A percentile compares a stretch with the other conserved stretches of the same genome.
These are phyloP conservation scores for Coffea canephora DNA, from an alignment of 257 asterid species.

Conservation along the genomic window DNA sequence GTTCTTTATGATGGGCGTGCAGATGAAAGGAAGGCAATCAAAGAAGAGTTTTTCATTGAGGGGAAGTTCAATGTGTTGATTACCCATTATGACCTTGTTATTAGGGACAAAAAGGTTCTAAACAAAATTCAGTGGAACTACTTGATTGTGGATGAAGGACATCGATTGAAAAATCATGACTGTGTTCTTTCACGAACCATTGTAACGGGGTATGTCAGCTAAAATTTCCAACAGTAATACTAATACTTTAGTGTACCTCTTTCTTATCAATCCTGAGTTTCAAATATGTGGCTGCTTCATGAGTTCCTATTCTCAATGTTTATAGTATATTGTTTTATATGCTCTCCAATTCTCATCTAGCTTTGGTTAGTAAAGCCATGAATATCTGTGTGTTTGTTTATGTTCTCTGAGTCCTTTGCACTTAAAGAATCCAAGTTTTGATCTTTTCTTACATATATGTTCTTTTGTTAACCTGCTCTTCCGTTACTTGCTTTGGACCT, in stretches of 20 bases:
- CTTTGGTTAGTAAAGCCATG: neutral
- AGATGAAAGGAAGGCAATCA: conserved; percentile 92
- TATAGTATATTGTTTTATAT: neutral
- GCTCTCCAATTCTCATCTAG: neutral
- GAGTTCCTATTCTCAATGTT: neutral
- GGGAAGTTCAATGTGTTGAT: conserved; percentile 92
- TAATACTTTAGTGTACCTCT: neutral
- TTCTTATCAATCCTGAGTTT: neutral
- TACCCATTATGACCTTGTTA: conserved; percentile 95
- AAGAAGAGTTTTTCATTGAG: conserved; percentile 85
- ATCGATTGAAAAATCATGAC: conserved; percentile 86
- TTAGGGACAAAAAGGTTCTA: conserved; percentile 87
- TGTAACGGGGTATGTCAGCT: conserved; percentile 65
- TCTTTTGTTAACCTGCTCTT: neutral
- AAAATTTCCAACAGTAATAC: neutral
- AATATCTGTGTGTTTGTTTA: neutral
- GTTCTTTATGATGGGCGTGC: conserved; percentile 93
- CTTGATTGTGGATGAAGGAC: conserved; percentile 98
- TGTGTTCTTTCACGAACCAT: conserved; percentile 93
- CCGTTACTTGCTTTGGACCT: neutral
- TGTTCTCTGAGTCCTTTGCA: neutral
- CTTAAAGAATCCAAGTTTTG: neutral
- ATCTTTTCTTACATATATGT: neutral
- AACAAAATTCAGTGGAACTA: conserved; percentile 91
- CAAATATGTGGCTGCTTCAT: conserved; percentile 1